A percentile compares a stretch with the other conserved stretches of the same genome.
Conservation (phyloP, 2,329 filamentous ascomycete genomes). For the Aureobasidium sp. region DNA sequence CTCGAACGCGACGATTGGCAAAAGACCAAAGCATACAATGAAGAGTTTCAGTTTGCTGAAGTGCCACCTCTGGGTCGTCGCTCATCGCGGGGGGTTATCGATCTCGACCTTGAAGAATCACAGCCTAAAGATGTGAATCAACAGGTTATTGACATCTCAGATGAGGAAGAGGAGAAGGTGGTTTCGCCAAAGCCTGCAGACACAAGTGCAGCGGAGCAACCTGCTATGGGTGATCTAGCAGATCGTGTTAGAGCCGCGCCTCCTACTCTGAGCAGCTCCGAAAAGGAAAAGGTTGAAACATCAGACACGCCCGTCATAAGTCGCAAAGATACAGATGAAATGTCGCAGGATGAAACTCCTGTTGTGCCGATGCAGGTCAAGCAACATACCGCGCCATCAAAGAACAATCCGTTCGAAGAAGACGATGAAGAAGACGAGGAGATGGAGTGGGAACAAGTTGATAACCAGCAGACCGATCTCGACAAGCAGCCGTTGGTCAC, state of each 20-base stretch:
- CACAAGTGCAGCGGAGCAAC: constrained; percentile 2
- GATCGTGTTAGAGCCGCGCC: constrained; percentile 36
- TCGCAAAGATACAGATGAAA: neutral
- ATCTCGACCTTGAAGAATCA: constrained; percentile 34
- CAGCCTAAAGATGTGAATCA: constrained; percentile 31
- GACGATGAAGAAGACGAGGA: constrained; percentile 25
- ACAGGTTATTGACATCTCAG: constrained; percentile 34
- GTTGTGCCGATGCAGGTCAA: constrained; percentile 14
- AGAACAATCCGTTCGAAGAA: constrained; percentile 6
- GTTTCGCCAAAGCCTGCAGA: neutral
- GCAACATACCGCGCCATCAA: constrained; percentile 2
- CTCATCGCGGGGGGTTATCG: constrained; percentile 40
- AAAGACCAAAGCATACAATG: constrained; percentile 47
- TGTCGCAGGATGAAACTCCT: neutral
- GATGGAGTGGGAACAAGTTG: constrained; percentile 47
- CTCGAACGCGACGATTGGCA: constrained; percentile 41
- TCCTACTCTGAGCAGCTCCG: constrained; percentile 18
- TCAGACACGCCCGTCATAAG: neutral
- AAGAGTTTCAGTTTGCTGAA: constrained; percentile 47
- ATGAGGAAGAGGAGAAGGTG: constrained; percentile 19
- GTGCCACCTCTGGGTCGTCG: constrained; percentile 49
- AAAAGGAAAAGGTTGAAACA: neutral
- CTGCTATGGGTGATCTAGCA: constrained; percentile 36
- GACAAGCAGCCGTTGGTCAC: neutral
- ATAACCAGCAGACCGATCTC: constrained; percentile 25